phyloP scores from a whole-genome alignment of 2,329 filamentous ascomycete species.

The Trichophyton benhamiae region DNA sequence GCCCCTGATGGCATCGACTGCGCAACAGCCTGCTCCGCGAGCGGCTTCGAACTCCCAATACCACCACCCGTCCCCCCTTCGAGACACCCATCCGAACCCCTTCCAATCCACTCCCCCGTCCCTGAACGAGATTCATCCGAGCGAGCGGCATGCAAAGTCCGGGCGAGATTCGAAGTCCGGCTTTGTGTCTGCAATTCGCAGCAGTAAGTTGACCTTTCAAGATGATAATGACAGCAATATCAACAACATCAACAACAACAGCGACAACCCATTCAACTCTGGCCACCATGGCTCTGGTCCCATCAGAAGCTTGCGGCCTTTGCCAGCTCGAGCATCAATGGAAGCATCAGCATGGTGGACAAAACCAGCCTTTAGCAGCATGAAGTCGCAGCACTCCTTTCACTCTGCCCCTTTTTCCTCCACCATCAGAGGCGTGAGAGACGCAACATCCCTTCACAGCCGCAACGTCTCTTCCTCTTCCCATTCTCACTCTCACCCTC shows the following conservation, averaged over 20 bases:
- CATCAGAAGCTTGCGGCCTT: background rate
- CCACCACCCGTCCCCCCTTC: constrained; percentile 13
- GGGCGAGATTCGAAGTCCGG: constrained; percentile 1
- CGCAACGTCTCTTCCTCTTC: background rate
- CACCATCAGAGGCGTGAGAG: background rate
- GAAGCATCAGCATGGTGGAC: constrained; percentile 4
- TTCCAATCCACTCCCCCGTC: constrained; percentile 13
- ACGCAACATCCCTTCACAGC: background rate
- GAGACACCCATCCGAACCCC: constrained; percentile 12
- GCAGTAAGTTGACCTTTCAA: constrained; percentile 13
- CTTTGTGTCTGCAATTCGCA: constrained; percentile 6
- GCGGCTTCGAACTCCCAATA: constrained; percentile 8
- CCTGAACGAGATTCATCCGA: constrained; percentile 5
- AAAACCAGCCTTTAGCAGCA: background rate
- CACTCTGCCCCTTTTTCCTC: background rate
- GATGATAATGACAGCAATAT: background rate
- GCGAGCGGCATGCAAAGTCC: background rate
- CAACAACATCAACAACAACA: background rate
- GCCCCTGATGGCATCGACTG: constrained; percentile 11
- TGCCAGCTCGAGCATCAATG: background rate
- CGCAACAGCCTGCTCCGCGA: constrained; percentile 8
- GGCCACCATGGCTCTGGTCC: background rate
- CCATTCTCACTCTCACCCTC: no score
- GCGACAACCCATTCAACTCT: background rate
- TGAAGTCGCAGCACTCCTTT: background rate